Conservation (phyloP, 2,329 filamentous ascomycete genomes). For the Coccinonectria pachysandricola region DNA sequence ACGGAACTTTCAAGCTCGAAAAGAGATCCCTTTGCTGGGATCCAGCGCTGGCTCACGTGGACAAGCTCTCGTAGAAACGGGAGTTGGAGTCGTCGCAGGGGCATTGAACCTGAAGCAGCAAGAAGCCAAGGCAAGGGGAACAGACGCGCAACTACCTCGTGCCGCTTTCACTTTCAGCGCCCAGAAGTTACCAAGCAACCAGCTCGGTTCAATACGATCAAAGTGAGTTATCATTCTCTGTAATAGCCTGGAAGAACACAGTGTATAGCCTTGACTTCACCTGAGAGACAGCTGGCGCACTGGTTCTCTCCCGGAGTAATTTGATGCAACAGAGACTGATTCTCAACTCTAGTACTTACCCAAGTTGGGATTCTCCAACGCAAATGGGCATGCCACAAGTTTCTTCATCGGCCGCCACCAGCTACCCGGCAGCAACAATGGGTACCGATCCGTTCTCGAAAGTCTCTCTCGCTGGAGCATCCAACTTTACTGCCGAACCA, state of each 20-base stretch:
- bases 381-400: constrained; percentile 39
- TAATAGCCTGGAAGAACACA: too few species aligned
- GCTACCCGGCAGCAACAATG: constrained; percentile 42
- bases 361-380: constrained; percentile 41
- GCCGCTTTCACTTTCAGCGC: constrained; percentile 49
- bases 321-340: neutral
- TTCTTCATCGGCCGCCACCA: constrained; percentile 33
- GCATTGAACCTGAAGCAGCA: constrained; percentile 44
- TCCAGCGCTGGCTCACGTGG: constrained; percentile 67
- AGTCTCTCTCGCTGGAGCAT: constrained; percentile 37
- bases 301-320: too few species aligned
- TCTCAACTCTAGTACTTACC: constrained; percentile 40
- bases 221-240: constrained; percentile 48
- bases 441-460: constrained; percentile 43
- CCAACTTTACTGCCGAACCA: constrained; percentile 39
- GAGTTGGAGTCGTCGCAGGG: constrained; percentile 49
- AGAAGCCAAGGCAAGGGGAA: constrained; percentile 38
- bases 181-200: constrained; percentile 43
- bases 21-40: constrained; percentile 80
- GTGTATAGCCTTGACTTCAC: too few species aligned
- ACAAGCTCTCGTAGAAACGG: constrained; percentile 59
- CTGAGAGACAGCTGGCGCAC: too few species aligned
- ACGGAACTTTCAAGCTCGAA: constrained; percentile 86
- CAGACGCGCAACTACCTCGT: constrained; percentile 46
- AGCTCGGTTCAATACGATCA: constrained; percentile 43